Evolutionary conservation across 768 basidiomycete genomes (phyloP), one percentile per base, ranked within the genome.

Genomic region (Lentinula detonsa): DNA sequence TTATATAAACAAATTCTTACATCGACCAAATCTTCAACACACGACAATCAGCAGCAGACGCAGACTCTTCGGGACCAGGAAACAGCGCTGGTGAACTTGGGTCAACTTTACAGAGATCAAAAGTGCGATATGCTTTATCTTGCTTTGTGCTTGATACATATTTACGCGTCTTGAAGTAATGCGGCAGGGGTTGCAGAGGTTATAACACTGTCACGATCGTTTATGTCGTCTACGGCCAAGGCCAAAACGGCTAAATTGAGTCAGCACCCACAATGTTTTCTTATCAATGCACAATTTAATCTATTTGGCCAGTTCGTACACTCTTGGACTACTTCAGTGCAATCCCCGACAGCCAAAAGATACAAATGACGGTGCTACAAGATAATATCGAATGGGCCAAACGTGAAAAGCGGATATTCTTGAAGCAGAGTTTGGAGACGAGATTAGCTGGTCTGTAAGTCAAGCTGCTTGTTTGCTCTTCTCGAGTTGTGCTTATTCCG

Each of bases 301-400:
- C 37, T 46, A n/a, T 35, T 23, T 1, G 18, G 40, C 23, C 64
- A 97, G 95, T 98, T 75, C 87, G 96, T 46, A 96, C 95, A 11
- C 81, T 99, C 49, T 91, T 98, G 67, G 91, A 91, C 72, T 90
- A 88, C 76, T 98, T 99, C 79, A 80, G 77, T 43, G 66, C 81
- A 35, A 93, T 96, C 63, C 90, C 93, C 0, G 73, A 86, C 68
- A 88, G 88, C 64, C 83, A 86, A 55, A 75, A 82, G 40, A 80
- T 83, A 16, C 96, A 97, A 69, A 95, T 93, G 59, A 77, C 82
- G 9, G 93, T 94, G n/a, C 83, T 95, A 8, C 82, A 81, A 52
- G 94, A 97, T 64, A 95, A 94, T 66, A 93, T 96, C 55, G 85
- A 84, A 13, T 99, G 96, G 96, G 94, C 95, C 0, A 88, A 88